Evolutionary conservation across 768 basidiomycete genomes (phyloP).

Genomic region (Pleurotus cornucopiae): DNA sequence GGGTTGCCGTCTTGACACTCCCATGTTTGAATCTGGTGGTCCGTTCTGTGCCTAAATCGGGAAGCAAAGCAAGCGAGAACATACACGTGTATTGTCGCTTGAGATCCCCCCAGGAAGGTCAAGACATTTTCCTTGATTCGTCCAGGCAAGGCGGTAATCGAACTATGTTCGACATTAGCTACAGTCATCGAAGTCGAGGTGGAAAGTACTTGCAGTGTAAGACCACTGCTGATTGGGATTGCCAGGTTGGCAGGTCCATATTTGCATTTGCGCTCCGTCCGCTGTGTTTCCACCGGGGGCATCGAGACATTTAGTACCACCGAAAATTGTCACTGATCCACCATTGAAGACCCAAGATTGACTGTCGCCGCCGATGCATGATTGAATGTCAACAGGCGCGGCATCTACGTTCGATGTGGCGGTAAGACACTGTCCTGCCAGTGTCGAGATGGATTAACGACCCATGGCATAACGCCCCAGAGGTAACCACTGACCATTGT

Average conservation of each 20-base stretch:
- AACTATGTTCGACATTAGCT: background rate
- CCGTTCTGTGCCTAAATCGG: background rate
- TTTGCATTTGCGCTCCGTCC: conserved; percentile 47
- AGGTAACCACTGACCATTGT: background rate
- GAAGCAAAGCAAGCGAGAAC: conserved; percentile 9
- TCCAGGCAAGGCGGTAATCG: conserved; percentile 42
- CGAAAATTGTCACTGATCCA: conserved; percentile 37
- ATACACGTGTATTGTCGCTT: conserved; percentile 37
- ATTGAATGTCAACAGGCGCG: conserved; percentile 41
- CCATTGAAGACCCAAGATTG: conserved; percentile 47
- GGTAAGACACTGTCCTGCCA: conserved; percentile 45
- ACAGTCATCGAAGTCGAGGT: conserved; percentile 10
- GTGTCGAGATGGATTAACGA: background rate
- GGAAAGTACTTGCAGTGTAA: conserved; percentile 31
- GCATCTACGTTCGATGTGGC: conserved; percentile 46
- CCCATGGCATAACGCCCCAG: background rate
- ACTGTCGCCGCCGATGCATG: conserved; percentile 35
- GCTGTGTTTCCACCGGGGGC: conserved; percentile 34
- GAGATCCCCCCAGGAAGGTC: conserved; percentile 40
- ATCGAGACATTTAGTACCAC: conserved; percentile 45
- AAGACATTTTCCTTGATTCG: conserved; percentile 43
- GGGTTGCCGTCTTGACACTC: conserved; percentile 1
- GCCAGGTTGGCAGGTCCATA: conserved; percentile 41
- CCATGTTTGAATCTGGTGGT: conserved; percentile 2
- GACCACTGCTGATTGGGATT: conserved; percentile 43